Evolutionary conservation across 2,329 filamentous ascomycete species (phyloP).

Genomic region (Pseudogymnoascus destructans): DNA sequence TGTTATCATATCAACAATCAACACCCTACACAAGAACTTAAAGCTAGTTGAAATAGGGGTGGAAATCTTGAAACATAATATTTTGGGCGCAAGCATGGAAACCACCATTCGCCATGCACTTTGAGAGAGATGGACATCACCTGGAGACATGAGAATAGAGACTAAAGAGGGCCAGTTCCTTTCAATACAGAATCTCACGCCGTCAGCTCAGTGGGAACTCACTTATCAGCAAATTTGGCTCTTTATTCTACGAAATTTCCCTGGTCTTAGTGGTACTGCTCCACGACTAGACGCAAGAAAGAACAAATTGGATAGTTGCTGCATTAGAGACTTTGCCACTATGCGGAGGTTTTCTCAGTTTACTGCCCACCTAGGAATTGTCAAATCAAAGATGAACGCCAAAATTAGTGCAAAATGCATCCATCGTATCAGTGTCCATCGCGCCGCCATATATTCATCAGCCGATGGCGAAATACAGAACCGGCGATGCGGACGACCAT

Average conservation of each 20-base stretch:
- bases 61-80: not conserved
- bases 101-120: not conserved
- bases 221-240: conserved; percentile 11
- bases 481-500: not conserved
- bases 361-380: not conserved
- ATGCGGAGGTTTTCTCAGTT: not conserved
- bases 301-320: not conserved
- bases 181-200: not conserved
- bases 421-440: not conserved
- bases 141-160: not conserved
- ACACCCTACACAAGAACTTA: not conserved
- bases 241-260: conserved; percentile 8
- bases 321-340: not conserved
- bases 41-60: not conserved
- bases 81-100: not conserved
- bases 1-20: not conserved
- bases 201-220: conserved; percentile 1
- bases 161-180: not conserved
- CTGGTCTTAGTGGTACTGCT: conserved; percentile 9
- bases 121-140: not conserved
- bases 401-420: not conserved
- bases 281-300: not conserved
- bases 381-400: not conserved
- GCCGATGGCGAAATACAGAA: not conserved
- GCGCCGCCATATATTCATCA: not conserved